phyloP scores from a whole-genome alignment of 495 filamentous ascomycete species.

The Staphylotrichum tortipilum region DNA sequence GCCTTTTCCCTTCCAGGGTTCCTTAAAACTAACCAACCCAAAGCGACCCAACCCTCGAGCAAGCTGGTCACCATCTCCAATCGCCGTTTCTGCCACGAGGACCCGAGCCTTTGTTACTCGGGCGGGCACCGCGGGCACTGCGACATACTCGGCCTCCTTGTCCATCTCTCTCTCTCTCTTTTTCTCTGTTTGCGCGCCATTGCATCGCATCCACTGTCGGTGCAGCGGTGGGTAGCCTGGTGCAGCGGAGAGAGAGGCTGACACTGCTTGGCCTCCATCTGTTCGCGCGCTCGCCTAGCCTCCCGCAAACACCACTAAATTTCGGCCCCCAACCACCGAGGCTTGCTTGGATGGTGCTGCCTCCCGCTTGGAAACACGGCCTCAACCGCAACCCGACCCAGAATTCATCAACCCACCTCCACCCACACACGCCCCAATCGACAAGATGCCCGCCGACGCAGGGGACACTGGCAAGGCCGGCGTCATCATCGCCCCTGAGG shows the following conservation, averaged over 20 bases:
- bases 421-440: constrained; percentile 1
- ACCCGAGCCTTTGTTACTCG: too few species aligned
- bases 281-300: too few species aligned
- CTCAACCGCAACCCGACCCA: background rate
- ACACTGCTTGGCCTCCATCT: too few species aligned
- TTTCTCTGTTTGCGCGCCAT: background rate
- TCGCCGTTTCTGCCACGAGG: background rate
- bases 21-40: too few species aligned
- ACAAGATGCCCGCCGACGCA: constrained; percentile 28
- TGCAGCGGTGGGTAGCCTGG: background rate
- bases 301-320: constrained; percentile 8
- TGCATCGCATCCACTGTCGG: too few species aligned
- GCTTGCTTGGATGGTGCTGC: constrained; percentile 3
- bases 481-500: constrained; percentile 37
- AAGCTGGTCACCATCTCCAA: background rate
- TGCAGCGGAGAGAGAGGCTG: constrained; percentile 6
- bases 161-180: background rate
- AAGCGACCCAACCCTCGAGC: background rate
- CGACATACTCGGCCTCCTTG: too few species aligned
- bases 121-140: too few species aligned
- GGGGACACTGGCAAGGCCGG: constrained; percentile 39
- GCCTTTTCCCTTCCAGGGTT: constrained; percentile 5
- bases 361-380: constrained; percentile 3
- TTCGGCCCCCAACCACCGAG: background rate
- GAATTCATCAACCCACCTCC: background rate